Percentiles rank a stretch among this genome's conserved stretches.
These are phyloP conservation scores for Nemania sp. DNA, from an alignment of 2,329 filamentous ascomycete genomes.

Conservation along the genomic window DNA sequence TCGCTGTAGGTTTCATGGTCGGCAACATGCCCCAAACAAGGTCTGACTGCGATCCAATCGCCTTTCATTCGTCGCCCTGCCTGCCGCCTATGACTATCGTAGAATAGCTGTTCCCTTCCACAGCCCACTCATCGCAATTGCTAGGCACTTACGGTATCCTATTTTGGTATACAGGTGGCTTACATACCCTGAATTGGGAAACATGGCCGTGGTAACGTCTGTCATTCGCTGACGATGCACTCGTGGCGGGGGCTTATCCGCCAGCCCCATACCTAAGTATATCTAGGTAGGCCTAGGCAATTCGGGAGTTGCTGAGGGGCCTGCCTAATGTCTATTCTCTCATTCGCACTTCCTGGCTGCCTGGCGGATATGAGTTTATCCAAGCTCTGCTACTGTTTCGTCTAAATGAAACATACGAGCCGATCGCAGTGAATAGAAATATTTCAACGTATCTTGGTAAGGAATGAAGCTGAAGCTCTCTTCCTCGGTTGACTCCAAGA, in stretches of 20 bases:
- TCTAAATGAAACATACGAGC: not conserved
- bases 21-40: not conserved
- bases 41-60: not conserved
- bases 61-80: conserved; percentile 12
- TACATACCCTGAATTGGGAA: not conserved
- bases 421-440: not conserved
- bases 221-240: not conserved
- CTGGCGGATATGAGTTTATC: no score
- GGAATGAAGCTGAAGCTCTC: not conserved
- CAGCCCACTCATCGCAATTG: not conserved
- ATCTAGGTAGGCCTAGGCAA: not conserved
- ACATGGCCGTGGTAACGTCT: not conserved
- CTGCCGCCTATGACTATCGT: not conserved
- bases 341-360: not conserved
- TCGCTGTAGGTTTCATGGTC: not conserved
- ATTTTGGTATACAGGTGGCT: not conserved
- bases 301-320: not conserved
- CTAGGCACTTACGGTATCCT: not conserved
- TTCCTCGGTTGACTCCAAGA: not conserved
- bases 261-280: not conserved
- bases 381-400: not conserved
- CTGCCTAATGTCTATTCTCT: not conserved
- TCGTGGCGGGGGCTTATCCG: conserved; percentile 4
- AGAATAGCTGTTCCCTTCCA: not conserved
- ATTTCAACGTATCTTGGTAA: not conserved